These are phyloP conservation scores for Russula earlei DNA, from an alignment of 768 basidiomycete species.

Conservation along the genomic window DNA sequence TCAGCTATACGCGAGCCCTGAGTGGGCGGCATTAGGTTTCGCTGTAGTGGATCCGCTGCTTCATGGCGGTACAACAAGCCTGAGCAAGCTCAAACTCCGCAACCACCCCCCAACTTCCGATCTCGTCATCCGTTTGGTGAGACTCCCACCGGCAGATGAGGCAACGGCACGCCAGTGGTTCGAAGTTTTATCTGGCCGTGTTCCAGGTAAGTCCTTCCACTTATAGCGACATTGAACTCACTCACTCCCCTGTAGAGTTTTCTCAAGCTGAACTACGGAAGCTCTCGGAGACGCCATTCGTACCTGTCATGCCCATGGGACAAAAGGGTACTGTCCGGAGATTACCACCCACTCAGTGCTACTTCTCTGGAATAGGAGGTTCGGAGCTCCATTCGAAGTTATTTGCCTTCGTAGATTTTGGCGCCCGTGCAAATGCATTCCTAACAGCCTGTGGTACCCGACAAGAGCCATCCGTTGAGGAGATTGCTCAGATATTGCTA, in stretches of 20 bases:
- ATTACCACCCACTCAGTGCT: constrained; percentile 58
- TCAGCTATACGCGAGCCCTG: constrained; percentile 60
- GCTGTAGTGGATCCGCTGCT: constrained; percentile 47
- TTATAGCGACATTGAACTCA: not conserved
- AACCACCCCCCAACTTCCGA: constrained; percentile 57
- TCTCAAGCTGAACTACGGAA: constrained; percentile 41
- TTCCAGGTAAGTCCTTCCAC: constrained; percentile 40
- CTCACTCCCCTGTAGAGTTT: constrained; percentile 39
- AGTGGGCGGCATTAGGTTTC: constrained; percentile 74
- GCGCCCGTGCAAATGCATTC: constrained; percentile 71
- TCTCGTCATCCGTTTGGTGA: constrained; percentile 50
- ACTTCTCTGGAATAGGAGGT: constrained; percentile 44
- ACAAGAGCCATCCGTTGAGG: constrained; percentile 78
- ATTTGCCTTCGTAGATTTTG: constrained; percentile 87
- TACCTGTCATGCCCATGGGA: constrained; percentile 44
- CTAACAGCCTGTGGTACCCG: constrained; percentile 81
- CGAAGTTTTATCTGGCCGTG: constrained; percentile 50
- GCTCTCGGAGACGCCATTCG: constrained; percentile 52
- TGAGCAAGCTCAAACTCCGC: constrained; percentile 59
- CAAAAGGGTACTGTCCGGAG: constrained; percentile 15
- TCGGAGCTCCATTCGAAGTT: constrained; percentile 67
- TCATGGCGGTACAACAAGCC: constrained; percentile 40
- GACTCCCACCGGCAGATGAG: constrained; percentile 47
- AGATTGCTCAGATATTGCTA: constrained; percentile 62
- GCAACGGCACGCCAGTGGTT: constrained; percentile 58